phyloP scores from a whole-genome alignment of 2,329 filamentous ascomycete genomes.

The Fusarium proliferatum region DNA sequence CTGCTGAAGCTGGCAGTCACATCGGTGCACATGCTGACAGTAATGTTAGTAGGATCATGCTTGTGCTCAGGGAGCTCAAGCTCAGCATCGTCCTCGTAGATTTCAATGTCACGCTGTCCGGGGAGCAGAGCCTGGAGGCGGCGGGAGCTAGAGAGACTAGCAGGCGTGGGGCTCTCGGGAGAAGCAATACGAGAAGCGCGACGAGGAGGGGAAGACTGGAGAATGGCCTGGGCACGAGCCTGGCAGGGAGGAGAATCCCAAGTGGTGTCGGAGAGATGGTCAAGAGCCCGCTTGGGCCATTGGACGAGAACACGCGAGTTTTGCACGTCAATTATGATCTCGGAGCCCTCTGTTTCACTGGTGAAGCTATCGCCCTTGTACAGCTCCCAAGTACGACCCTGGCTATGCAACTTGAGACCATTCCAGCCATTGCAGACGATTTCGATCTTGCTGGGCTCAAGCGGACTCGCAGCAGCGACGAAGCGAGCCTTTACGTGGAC shows the following conservation, averaged over 20 bases:
- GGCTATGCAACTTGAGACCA: slow-evolving; percentile 90
- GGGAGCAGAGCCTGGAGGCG: slow-evolving; percentile 59
- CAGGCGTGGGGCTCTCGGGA: slow-evolving; percentile 75
- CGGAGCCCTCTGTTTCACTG: slow-evolving; percentile 86
- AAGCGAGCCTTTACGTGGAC: slow-evolving; percentile 92
- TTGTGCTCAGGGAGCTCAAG: slow-evolving; percentile 54
- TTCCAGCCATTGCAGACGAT: slow-evolving; percentile 97
- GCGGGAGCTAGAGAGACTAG: slow-evolving; percentile 55
- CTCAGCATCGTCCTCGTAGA: slow-evolving; percentile 83
- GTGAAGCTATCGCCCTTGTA: slow-evolving; percentile 89
- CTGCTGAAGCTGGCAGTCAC: slow-evolving; percentile 66
- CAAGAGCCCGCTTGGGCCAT: slow-evolving; percentile 77
- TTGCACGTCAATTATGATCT: slow-evolving; percentile 96
- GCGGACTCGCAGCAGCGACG: slow-evolving; percentile 73
- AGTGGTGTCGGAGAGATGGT: slow-evolving; percentile 71
- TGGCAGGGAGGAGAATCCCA: slow-evolving; percentile 72
- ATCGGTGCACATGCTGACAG: slow-evolving; percentile 63
- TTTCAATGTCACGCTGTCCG: slow-evolving; percentile 63
- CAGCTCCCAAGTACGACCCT: slow-evolving; percentile 86
- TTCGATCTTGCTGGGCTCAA: slow-evolving; percentile 82
- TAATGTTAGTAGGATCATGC: slow-evolving; percentile 41
- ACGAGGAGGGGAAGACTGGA: slow-evolving; percentile 72
- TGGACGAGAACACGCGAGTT: slow-evolving; percentile 89
- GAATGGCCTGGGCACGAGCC: slow-evolving; percentile 50
- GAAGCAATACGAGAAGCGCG: slow-evolving; percentile 71